Conservation (phyloP, 192 early-diverging fungal genomes). For the Bifiguratus adelaidae region DNA sequence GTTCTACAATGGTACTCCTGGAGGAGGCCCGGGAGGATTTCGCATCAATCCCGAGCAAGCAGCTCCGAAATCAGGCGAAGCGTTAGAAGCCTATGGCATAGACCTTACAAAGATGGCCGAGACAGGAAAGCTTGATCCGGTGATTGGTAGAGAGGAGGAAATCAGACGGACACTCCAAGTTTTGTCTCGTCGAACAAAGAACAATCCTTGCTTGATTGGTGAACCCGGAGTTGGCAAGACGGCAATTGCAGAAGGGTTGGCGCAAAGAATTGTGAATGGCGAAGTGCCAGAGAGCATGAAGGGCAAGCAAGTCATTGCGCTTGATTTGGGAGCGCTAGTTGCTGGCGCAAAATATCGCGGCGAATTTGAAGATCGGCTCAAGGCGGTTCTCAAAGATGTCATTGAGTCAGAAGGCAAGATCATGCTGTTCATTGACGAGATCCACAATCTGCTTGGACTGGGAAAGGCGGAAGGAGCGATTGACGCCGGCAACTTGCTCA, state of each 20-base stretch:
- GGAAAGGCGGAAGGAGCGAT: slow-evolving; percentile 69
- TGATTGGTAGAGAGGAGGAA: slow-evolving; percentile 69
- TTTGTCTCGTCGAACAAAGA: slow-evolving; percentile 68
- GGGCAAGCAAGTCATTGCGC: slow-evolving; percentile 56
- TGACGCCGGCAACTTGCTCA: slow-evolving; percentile 73
- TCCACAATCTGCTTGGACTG: slow-evolving; percentile 64
- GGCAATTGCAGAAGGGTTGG: slow-evolving; percentile 70
- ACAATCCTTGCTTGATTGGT: slow-evolving; percentile 67
- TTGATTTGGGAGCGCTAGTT: slow-evolving; percentile 51
- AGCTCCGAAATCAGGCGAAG: too few relatives aligned
- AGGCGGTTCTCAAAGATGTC: slow-evolving; percentile 62
- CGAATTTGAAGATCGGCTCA: slow-evolving; percentile 76
- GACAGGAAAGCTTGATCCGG: slow-evolving; percentile 74
- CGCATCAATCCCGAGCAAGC: too few relatives aligned
- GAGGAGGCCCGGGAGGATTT: too few relatives aligned
- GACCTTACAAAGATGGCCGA: slow-evolving; percentile 64
- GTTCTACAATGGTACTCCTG: too few relatives aligned
- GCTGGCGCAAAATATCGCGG: slow-evolving; percentile 48
- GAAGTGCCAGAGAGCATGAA: slow-evolving; percentile 74
- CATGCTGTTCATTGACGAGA: slow-evolving; percentile 74
- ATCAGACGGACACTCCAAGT: slow-evolving; percentile 71
- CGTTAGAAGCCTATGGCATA: too few relatives aligned
- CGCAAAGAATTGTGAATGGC: slow-evolving; percentile 64
- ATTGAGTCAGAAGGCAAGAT: slow-evolving; percentile 59
- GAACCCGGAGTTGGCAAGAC: slow-evolving; percentile 81